A percentile compares a stretch with the other conserved stretches of the same genome.
These are phyloP conservation scores for Amanita pseudoporphyria DNA, from an alignment of 768 basidiomycete species.

Conservation along the genomic window DNA sequence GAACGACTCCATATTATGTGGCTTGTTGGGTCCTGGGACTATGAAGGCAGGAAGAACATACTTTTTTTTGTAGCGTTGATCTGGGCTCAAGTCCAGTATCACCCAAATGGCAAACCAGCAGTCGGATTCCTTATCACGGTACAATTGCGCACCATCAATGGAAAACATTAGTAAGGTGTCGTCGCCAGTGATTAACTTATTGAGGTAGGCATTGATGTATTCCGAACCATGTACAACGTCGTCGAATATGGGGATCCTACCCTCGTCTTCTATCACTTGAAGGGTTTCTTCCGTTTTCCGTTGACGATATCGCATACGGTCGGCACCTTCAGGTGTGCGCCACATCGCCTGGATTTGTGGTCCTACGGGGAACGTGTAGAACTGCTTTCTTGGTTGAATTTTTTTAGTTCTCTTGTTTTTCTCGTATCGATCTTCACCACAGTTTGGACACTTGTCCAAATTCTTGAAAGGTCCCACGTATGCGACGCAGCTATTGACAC, in stretches of 20 bases:
- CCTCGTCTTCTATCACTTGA: neutral
- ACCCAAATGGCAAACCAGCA: conserved; percentile 31
- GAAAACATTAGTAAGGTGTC: conserved; percentile 24
- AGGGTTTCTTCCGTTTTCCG: neutral
- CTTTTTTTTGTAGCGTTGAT: conserved; percentile 20
- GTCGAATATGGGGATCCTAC: conserved; percentile 3
- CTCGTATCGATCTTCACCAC: neutral
- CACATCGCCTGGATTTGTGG: neutral
- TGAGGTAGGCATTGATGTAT: conserved; percentile 14
- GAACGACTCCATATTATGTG: conserved; percentile 26
- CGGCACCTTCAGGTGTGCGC: neutral
- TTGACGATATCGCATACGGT: neutral
- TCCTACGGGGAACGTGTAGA: neutral
- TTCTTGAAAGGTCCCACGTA: neutral
- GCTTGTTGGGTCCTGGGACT: conserved; percentile 29
- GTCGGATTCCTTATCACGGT: conserved; percentile 29
- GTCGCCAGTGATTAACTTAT: conserved; percentile 14
- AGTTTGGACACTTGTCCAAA: neutral
- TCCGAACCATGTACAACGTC: conserved; percentile 21
- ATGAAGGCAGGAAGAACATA: conserved; percentile 21
- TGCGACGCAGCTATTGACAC: neutral
- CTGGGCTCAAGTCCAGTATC: conserved; percentile 19
- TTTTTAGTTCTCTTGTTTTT: neutral
- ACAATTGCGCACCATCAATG: conserved; percentile 31
- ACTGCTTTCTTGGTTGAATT: neutral